phyloP scores from a whole-genome alignment of 1,139 yeast genomes.

The Debaryomyces psychrophilus region DNA sequence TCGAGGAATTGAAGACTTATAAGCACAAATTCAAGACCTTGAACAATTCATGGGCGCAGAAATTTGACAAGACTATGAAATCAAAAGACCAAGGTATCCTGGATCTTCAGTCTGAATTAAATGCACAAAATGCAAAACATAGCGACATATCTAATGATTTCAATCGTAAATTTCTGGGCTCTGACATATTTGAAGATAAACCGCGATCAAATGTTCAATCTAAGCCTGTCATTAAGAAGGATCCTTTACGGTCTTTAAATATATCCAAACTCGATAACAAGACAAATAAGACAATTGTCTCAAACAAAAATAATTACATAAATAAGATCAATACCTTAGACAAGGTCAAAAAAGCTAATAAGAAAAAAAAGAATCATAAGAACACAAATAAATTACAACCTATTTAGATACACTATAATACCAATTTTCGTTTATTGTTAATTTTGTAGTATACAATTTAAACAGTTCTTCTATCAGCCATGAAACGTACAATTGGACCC shows the following conservation, averaged over 20 bases:
- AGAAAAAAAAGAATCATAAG: constrained; percentile 1
- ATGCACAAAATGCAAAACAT: background rate
- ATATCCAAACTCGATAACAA: constrained; percentile 2
- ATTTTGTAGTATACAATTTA: constrained; percentile 24
- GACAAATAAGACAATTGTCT: background rate
- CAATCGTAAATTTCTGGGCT: constrained; percentile 2
- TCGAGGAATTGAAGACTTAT: constrained; percentile 5
- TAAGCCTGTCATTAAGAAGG: background rate
- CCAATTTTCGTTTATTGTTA: constrained; percentile 5
- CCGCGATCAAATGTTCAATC: background rate
- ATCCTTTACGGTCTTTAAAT: constrained; percentile 5
- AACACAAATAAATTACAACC: constrained; percentile 5
- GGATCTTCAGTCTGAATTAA: constrained; percentile 6
- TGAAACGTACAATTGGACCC: constrained; percentile 84
- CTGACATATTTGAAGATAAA: constrained; percentile 10
- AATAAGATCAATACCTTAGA: background rate
- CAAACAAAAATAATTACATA: background rate
- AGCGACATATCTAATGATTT: background rate
- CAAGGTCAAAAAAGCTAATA: constrained; percentile 2
- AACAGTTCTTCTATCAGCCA: constrained; percentile 84
- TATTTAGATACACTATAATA: background rate
- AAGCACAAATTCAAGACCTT: constrained; percentile 4
- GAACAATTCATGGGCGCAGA: constrained; percentile 7
- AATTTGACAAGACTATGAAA: constrained; percentile 8
- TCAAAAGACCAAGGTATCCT: constrained; percentile 9